phyloP scores from a whole-genome alignment of 306 rosid genomes.

The Quercus wislizeni region DNA sequence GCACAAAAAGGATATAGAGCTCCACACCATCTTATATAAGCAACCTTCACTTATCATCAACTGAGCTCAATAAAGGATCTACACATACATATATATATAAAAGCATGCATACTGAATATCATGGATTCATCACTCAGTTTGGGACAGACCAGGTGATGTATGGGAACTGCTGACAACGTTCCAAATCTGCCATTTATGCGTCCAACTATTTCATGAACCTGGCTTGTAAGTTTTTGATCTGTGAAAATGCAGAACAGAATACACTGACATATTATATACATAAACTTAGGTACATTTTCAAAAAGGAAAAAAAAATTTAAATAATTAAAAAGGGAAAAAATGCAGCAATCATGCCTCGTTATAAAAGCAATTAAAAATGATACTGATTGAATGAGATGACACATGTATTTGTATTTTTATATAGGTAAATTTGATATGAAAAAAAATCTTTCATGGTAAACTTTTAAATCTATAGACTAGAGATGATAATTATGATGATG shows the following conservation, averaged over 20 bases:
- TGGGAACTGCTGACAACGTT: conserved; percentile 73
- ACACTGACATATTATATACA: conserved; percentile 3
- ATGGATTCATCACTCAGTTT: conserved; percentile 7
- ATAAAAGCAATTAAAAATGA: not conserved
- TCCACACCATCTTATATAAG: not conserved
- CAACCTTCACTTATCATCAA: not conserved
- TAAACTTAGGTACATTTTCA: not conserved
- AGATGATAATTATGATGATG: not conserved
- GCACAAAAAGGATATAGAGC: not conserved
- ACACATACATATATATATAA: not conserved
- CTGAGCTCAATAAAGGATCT: not conserved
- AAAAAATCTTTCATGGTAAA: not conserved
- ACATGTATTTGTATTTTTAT: not conserved
- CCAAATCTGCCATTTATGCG: conserved; percentile 94
- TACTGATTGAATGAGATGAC: not conserved
- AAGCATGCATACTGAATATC: not conserved
- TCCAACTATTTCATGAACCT: conserved; percentile 95
- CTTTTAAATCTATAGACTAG: not conserved
- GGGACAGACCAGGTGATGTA: conserved; percentile 78
- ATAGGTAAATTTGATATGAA: not conserved
- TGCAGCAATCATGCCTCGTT: not conserved
- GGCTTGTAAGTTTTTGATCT: conserved; percentile 94
- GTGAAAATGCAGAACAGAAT: conserved; percentile 36
- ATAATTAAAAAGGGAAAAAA: not conserved
- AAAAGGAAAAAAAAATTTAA: not conserved